Evolutionary conservation across 495 filamentous ascomycete species (phyloP), one percentile per base, ranked within the genome.

Genomic region (Xylaria nigripes): DNA sequence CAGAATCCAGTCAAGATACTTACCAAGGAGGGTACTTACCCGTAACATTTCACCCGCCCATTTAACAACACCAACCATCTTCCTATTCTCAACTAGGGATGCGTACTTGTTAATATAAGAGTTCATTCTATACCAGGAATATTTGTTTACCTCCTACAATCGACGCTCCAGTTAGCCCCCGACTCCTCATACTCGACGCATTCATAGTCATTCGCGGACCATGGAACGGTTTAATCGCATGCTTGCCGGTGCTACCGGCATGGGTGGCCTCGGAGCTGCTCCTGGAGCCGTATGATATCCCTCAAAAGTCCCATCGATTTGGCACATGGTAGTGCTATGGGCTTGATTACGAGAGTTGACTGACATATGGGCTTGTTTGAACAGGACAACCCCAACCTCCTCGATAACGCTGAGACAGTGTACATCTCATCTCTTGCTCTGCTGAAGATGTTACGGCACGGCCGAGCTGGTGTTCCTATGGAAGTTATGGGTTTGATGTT

Each of bases 401-500:
- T 97, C 65, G 93, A 98, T 73, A 98, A 98, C 76, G 96, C 93
- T 61, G 93, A 98, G 77, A 98, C 94, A 50, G 93, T 98, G 62
- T 95, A 98, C 74, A 96, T 98, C 65, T 98, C 93, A 23, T 98
- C 93, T 27, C 81, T 98, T 58, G 93, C 93, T 58, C 81, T 98
- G 34, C 79, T 98, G 62, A 98, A 98, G 80, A 98, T 98, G 93
- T 77, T 98, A 61, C 84, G 92, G 65, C 93, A 98, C 70, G 93
- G 93, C 61, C 85, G 93, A 61, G 93, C 93, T 47, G 93, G 93
- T 73, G 93, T 98, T 50, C 93, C 93, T 24, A 98, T 98, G 93
- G 93, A 98, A 80, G 93, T 98, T 65, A 98, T 98, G 93, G 93
- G 93, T 42, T 74, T 98, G 65, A 97, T 98, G 93, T 76, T 97